Percentiles rank a stretch among this genome's conserved stretches.
Evolutionary conservation across 73 alveolate species (phyloP).

Genomic region (Breviolum minutum): DNA sequence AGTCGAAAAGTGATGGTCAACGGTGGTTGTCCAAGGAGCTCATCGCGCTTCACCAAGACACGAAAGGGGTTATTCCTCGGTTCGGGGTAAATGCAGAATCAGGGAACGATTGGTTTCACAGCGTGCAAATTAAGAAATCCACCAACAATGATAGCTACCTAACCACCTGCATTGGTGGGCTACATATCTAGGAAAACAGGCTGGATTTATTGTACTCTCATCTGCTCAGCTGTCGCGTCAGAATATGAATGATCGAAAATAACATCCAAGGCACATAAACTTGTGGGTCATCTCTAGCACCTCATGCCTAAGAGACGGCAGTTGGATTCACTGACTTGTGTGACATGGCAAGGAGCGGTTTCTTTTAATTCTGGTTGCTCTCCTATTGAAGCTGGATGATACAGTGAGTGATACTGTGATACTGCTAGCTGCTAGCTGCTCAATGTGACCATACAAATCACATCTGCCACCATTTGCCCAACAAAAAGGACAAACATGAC

Average conservation of each 20-base stretch:
- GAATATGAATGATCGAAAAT: neutral
- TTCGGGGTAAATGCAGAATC: neutral
- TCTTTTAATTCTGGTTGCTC: too few species aligned
- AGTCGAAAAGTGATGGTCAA: too few species aligned
- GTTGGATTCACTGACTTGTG: too few species aligned
- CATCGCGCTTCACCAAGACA: slow-evolving; percentile 99
- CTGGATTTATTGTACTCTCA: neutral
- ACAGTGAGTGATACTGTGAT: neutral
- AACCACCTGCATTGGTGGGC: too few species aligned
- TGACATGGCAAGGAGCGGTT: too few species aligned
- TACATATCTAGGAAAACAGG: neutral
- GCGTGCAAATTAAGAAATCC: too few species aligned
- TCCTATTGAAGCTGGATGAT: neutral
- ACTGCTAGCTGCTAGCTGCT: neutral
- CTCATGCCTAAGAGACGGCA: slow-evolving; percentile 94
- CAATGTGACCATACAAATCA: too few species aligned
- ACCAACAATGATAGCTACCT: too few species aligned
- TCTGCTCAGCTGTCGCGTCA: too few species aligned
- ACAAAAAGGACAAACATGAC: too few species aligned
- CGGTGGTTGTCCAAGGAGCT: slow-evolving; percentile 69
- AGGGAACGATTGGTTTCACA: too few species aligned
- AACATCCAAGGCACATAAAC: slow-evolving; percentile 97
- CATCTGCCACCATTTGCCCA: too few species aligned
- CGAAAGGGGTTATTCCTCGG: slow-evolving; percentile 98
- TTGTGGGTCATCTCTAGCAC: slow-evolving; percentile 98